Conservation (phyloP, 2,329 filamentous ascomycete species). For the Magnaporthiopsis incrustans region DNA sequence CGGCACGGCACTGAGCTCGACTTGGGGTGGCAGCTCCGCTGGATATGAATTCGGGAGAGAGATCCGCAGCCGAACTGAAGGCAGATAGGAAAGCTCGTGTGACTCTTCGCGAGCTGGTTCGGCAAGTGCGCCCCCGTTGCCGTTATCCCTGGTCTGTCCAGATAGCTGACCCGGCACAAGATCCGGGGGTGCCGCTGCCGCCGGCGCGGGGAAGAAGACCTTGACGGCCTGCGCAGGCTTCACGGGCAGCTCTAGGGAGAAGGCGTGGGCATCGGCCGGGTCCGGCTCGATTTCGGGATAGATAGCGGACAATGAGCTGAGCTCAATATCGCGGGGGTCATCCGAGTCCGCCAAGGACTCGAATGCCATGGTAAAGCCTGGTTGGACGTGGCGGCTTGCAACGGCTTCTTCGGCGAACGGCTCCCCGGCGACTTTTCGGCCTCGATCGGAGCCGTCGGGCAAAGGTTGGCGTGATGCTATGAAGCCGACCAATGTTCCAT, state of each 20-base stretch:
- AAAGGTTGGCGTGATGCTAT: slow-evolving; percentile 1
- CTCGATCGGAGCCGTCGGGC: not conserved
- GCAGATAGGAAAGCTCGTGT: slow-evolving; percentile 47
- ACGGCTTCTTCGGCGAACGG: not conserved
- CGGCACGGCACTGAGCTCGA: slow-evolving; percentile 44
- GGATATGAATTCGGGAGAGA: slow-evolving; percentile 52
- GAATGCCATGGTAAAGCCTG: not conserved
- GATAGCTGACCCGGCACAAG: not conserved
- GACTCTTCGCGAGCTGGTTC: slow-evolving; percentile 27
- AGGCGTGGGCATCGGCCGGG: slow-evolving; percentile 34
- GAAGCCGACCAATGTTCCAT: slow-evolving; percentile 7
- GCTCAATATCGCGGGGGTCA: slow-evolving; percentile 49
- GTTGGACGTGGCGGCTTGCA: not conserved
- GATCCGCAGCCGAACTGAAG: slow-evolving; percentile 46
- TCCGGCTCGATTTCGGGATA: slow-evolving; percentile 54
- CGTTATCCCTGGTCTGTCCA: slow-evolving; percentile 9
- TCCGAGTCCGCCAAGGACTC: slow-evolving; percentile 27
- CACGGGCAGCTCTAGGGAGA: slow-evolving; percentile 51
- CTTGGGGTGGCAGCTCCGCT: slow-evolving; percentile 37
- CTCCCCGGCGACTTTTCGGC: not conserved
- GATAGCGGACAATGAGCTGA: slow-evolving; percentile 54
- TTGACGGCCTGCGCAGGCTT: slow-evolving; percentile 45
- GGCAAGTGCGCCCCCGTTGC: slow-evolving; percentile 11
- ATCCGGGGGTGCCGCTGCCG: not conserved
- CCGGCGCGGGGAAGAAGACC: slow-evolving; percentile 45